Conservation (phyloP, 805 yeast species). For the Huiozyma naganishii region DNA sequence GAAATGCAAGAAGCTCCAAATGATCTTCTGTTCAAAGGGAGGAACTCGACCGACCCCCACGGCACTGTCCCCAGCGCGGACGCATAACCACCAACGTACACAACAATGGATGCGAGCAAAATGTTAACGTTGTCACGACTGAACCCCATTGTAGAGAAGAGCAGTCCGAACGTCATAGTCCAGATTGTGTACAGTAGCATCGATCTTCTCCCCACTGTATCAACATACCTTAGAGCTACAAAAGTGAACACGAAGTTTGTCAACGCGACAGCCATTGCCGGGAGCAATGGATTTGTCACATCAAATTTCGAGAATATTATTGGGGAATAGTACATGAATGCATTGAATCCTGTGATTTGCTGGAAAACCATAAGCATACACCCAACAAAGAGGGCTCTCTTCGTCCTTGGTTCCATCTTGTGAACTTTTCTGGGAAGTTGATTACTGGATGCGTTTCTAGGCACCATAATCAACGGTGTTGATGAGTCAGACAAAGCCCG, state of each 20-base stretch:
- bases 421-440: constrained; percentile 3
- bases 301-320: constrained; percentile 44
- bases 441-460: not conserved
- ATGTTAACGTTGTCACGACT: constrained; percentile 9
- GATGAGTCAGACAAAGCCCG: not conserved
- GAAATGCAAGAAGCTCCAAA: constrained; percentile 34
- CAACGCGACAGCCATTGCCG: constrained; percentile 43
- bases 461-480: not conserved
- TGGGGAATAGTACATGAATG: constrained; percentile 53
- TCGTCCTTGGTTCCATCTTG: constrained; percentile 26
- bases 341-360: constrained; percentile 52
- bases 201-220: constrained; percentile 36
- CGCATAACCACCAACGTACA: constrained; percentile 34
- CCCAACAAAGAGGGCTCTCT: constrained; percentile 35
- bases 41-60: constrained; percentile 36
- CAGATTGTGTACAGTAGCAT: constrained; percentile 35
- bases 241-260: constrained; percentile 47
- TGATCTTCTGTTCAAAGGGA: constrained; percentile 33
- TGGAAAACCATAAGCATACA: constrained; percentile 45
- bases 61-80: constrained; percentile 36
- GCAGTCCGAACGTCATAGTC: constrained; percentile 30
- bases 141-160: constrained; percentile 26
- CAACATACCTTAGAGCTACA: constrained; percentile 40
- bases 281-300: constrained; percentile 41
- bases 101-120: constrained; percentile 24